These are phyloP conservation scores for Thalassiosira profunda DNA, from an alignment of 108 stramenopile genomes.

Conservation along the genomic window DNA sequence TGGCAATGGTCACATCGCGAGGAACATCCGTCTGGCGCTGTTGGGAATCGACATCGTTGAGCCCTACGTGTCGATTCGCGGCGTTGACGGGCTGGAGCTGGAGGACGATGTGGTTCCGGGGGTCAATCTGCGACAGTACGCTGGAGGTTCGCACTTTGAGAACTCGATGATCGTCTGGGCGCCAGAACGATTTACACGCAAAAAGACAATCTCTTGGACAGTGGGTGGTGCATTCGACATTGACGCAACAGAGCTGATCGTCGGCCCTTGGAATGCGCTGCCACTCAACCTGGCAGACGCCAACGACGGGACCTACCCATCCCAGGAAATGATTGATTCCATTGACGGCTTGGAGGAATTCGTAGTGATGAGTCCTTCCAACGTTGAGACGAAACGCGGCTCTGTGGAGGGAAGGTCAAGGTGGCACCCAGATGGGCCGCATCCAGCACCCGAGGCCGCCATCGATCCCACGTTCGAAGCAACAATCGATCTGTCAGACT, in stretches of 20 bases:
- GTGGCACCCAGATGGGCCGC: slow-evolving; percentile 48
- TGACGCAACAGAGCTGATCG: slow-evolving; percentile 49
- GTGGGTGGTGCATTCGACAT: slow-evolving; percentile 74
- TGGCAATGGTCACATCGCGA: slow-evolving; percentile 85
- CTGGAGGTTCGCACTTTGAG: slow-evolving; percentile 27
- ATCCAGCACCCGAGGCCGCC: slow-evolving; percentile 14
- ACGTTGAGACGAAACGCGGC: slow-evolving; percentile 5
- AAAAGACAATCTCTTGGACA: slow-evolving; percentile 58
- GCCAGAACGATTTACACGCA: slow-evolving; percentile 11
- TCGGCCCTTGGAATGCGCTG: slow-evolving; percentile 46
- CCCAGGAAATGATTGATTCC: slow-evolving; percentile 3
- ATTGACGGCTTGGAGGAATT: slow-evolving; percentile 18
- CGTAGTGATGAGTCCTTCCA: neutral
- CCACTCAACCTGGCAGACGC: slow-evolving; percentile 25
- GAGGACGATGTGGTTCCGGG: slow-evolving; percentile 46
- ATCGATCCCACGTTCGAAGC: slow-evolving; percentile 38
- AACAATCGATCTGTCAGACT: slow-evolving; percentile 23
- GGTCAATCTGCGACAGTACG: slow-evolving; percentile 27
- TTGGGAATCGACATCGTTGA: slow-evolving; percentile 77
- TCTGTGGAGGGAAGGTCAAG: slow-evolving; percentile 12
- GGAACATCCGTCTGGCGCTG: slow-evolving; percentile 79
- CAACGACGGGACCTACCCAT: slow-evolving; percentile 30
- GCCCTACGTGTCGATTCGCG: slow-evolving; percentile 73
- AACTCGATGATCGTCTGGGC: slow-evolving; percentile 38
- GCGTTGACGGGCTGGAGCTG: slow-evolving; percentile 26